Base-by-base conservation (phyloP, 2,329 filamentous ascomycete species). In the Arthrobotrys conoides region DNA sequence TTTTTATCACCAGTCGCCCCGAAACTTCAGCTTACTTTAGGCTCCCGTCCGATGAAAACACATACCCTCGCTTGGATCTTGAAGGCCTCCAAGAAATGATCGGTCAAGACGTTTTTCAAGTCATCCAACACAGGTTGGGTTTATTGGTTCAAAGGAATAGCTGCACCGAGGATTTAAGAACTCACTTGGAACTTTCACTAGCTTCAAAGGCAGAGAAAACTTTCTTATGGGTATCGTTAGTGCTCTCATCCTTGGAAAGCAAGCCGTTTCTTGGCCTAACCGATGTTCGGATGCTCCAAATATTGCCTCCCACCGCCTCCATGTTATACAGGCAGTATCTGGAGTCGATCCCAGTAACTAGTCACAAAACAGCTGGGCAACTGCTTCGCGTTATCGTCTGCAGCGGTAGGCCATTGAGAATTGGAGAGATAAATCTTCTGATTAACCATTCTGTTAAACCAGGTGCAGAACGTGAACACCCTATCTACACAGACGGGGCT, bases 221-320 rank as follows among this genome's bases (percentile, higher is more conserved):
- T 24, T 64, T 64, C 33, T 44, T 64, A n/a, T 64, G 59, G 59
- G 59, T 44, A n/a, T 64, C 59, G 0, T 27, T 64, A 30, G 59
- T 48, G 9, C 59, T 64, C 59, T 18, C 44, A 8, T 48, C 44
- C 44, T 20, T 48, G 44, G 44, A 48, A 65, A 65, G 27, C 27
- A 41, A 24, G 9, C 33, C 18, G 6, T 65, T 22, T 10, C 44
- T 48, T 48, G 14, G n/a, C 4, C 61, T 41, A 8, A 16, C 24
- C 20, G 61, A 65, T 48, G 18, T 65, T 16, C 14, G 18, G 20
- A 20, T 22, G 46, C 20, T 66, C 12, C 41, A 66, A 9, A 66
- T 0, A 20, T 24, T 66, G 63, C 46, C 63, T 36, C 18, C 22
- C 22, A 66, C 22, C 18, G 41, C 22, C 22, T 33, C 24, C 22